Base-by-base conservation (phyloP, 1,139 yeast species). In the Geotrichum reessii region DNA sequence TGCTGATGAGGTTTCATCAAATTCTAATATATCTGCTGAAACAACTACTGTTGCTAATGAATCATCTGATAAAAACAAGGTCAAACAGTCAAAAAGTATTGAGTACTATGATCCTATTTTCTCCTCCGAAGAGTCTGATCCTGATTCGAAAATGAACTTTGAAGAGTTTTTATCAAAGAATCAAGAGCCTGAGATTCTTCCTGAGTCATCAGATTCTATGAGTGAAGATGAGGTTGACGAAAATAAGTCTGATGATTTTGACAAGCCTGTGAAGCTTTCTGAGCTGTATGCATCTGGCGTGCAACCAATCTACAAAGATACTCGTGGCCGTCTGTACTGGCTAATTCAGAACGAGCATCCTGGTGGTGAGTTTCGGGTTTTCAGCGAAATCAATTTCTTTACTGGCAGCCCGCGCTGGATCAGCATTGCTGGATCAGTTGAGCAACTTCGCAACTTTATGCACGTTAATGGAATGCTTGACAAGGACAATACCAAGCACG, bases 261-360 rank as follows among this genome's bases (percentile, higher is more conserved):
- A 22, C 1, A 44, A 52, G 31, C 44, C 17, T 25, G 42, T 9
- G 9, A 44, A 56, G 22, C 21, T 40, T 14, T 47, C 25, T 9
- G 58, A 56, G 11, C 22, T 52, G 2, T n/a, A 31, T n/a, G 58
- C 50, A 1, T 47, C 56, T 31, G 58, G 49, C 6, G 50, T 52
- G n/a, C 58, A 48, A 24, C 58, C 58, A 21, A 47, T 56, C 19
- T 40, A 25, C 46, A 47, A 40, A 21, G 51, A 37, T 12, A 3
- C 12, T 11, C 14, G 21, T 21, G 49, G 46, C 4, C 22, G 48
- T 9, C 25, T 51, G 9, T 47, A 22, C 19, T 56, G 58, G 58
- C 31, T 50, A 6, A 47, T 56, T 4, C 58, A 56, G 42, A 56
- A 52, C 28, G 50, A 47, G 6, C 55, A 56, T 46, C 47, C 46